A percentile compares a stretch with the other conserved stretches of the same genome.
phyloP scores from a whole-genome alignment of 2,329 filamentous ascomycete species.

The Diatrype stigma region DNA sequence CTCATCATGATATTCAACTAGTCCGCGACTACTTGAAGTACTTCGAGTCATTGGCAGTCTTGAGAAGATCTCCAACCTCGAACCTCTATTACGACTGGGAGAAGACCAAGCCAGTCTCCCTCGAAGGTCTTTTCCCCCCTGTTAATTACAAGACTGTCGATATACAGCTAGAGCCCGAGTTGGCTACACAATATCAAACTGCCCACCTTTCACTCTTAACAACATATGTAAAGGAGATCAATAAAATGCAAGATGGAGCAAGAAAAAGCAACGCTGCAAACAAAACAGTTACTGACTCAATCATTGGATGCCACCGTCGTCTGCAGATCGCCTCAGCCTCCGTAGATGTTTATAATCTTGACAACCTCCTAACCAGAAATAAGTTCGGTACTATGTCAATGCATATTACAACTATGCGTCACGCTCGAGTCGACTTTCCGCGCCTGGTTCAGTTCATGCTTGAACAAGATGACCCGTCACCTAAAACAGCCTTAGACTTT shows the following conservation, averaged over 20 bases:
- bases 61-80: constrained; percentile 24
- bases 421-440: constrained; percentile 12
- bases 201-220: constrained; percentile 17
- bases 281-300: neutral
- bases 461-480: constrained; percentile 4
- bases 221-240: constrained; percentile 14
- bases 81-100: constrained; percentile 17
- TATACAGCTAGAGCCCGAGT: constrained; percentile 11
- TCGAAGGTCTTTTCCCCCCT: constrained; percentile 22
- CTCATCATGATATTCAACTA: constrained; percentile 11
- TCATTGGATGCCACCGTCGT: constrained; percentile 2
- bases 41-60: constrained; percentile 23
- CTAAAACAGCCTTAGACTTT: constrained; percentile 16
- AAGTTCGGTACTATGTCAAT: constrained; percentile 10
- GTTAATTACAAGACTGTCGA: constrained; percentile 21
- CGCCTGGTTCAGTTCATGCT: constrained; percentile 17
- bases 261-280: neutral
- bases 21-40: constrained; percentile 18
- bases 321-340: constrained; percentile 23
- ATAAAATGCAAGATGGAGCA: neutral
- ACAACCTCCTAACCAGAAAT: constrained; percentile 13
- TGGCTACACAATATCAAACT: constrained; percentile 17
- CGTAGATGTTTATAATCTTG: constrained; percentile 19
- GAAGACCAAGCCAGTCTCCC: constrained; percentile 6
- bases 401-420: constrained; percentile 18